phyloP scores from a whole-genome alignment of 1,284 basidiomycete species.

The Sporisorium iseilematis-ciliati region DNA sequence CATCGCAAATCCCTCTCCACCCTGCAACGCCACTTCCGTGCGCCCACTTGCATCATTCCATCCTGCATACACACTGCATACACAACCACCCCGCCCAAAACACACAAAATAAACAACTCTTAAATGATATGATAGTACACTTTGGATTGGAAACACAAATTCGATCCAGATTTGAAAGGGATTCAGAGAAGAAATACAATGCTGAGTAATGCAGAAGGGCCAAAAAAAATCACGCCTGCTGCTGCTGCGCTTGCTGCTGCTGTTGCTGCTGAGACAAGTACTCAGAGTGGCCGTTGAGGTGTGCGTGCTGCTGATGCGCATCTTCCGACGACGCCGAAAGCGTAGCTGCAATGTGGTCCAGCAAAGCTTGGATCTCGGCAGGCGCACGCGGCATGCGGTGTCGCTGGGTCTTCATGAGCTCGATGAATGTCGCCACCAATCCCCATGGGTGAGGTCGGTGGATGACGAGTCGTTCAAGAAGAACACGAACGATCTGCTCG shows the following conservation, averaged over 20 bases:
- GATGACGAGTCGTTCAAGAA: slow-evolving; percentile 92
- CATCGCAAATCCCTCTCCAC: too few relatives aligned
- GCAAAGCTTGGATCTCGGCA: slow-evolving; percentile 64
- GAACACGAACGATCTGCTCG: slow-evolving; percentile 89
- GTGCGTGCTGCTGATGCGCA: slow-evolving; percentile 18
- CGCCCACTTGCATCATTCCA: too few relatives aligned
- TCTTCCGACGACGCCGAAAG: slow-evolving; percentile 24
- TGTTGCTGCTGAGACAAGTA: slow-evolving; percentile 29
- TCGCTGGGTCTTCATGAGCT: slow-evolving; percentile 75
- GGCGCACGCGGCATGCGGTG: slow-evolving; percentile 60
- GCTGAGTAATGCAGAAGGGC: neutral
- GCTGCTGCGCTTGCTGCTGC: slow-evolving; percentile 22
- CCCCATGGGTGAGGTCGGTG: slow-evolving; percentile 98
- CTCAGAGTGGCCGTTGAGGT: slow-evolving; percentile 33
- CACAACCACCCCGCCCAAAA: too few relatives aligned
- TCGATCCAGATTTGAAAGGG: neutral
- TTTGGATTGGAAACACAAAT: too few relatives aligned
- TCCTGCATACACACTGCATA: too few relatives aligned
- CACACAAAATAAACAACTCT: too few relatives aligned
- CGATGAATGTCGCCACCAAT: slow-evolving; percentile 90
- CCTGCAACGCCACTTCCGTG: too few relatives aligned
- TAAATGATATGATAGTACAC: too few relatives aligned
- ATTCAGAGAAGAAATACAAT: neutral
- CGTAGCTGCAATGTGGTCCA: slow-evolving; percentile 62
- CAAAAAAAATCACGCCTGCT: slow-evolving; percentile 1